Evolutionary conservation across 768 basidiomycete species (phyloP), one percentile per base, ranked within the genome.

Genomic region (Hydnomerulius pinastri): DNA sequence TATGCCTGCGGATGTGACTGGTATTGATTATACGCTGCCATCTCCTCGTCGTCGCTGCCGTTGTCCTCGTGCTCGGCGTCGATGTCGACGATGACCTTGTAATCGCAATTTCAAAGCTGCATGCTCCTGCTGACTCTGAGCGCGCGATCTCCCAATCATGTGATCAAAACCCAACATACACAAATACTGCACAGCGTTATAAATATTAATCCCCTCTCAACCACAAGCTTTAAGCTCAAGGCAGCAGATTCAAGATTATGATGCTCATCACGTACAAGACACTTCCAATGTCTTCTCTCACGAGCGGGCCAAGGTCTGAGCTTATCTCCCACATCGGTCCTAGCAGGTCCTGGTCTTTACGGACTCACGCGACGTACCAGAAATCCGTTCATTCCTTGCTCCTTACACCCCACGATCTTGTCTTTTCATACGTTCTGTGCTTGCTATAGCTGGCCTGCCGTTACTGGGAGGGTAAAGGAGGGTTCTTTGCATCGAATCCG

Each of bases 281-380:
- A 47, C 21, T 23, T n/a, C n/a, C n/a, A n/a, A 33, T 42, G 46
- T 62, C 59, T 57, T 46, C 39, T 24, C n/a, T 67, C 48, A 61
- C 65, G 68, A 71, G 71, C 64, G 68, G 68, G 70, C 62, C 62
- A 71, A 73, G 68, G 71, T 71, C 68, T 73, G 70, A 71, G 69
- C 58, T 53, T 62, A 53, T 66, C n/a, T n/a, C n/a, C n/a, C n/a
- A n/a, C n/a, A n/a, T 63, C 41, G 68, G 50, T 64, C 53, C 68
- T 67, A 62, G 62, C 67, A 43, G 70, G 56, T 61, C 46, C 59
- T 44, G 47, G 59, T 53, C 46, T 33, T 61, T 53, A 68, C 38
- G 20, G 51, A 53, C 51, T 50, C 47, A 6, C 55, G 61, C 62
- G 61, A 59, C n/a, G n/a, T 61, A 59, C 17, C 32, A 33, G 32